Evolutionary conservation across 2,329 filamentous ascomycete species (phyloP), one percentile per base, ranked within the genome.

Genomic region (Colletotrichum sp.): DNA sequence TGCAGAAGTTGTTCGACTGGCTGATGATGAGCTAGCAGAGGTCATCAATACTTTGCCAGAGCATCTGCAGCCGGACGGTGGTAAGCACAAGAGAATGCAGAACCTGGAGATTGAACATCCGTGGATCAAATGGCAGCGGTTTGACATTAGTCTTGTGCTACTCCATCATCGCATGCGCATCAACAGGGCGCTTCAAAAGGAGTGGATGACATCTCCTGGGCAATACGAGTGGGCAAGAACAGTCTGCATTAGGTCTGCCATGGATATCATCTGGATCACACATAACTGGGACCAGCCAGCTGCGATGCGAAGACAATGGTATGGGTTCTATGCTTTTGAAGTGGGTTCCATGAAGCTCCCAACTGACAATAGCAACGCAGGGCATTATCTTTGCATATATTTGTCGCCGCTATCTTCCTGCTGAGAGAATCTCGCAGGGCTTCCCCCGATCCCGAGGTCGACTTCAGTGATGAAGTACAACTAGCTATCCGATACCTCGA

Each of bases 31-130:
- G n/a, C 28, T 76, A 3, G 73, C 69, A 9, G 67, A 75, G 26
- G 73, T 77, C n/a, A 77, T 77, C 28, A 68, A 76, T n/a, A 76
- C 75, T 8, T 48, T 77, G 9, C 75, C 75, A 24, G 59, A 61
- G 12, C 69, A 77, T 32, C 62, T 77, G 5, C 73, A 77, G 13
- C 75, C 73, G 4, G 73, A 77, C 26, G 43, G 55, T 12, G 64
- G 52, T 2, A 52, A 30, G 52, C 63, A 7, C 12, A 5, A 62
- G n/a, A 24, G 21, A 16, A 73, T 56, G 16, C 64, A 62, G 8
- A 38, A 32, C 12, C 30, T 73, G 1, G 70, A 73, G 8, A 9
- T 55, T 5, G 64, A 9, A 3, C 64, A 74, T 9, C 75, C 75
- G 5, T 77, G 73, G 73, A 63, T 77, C 26, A 75, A 72, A n/a